These are phyloP conservation scores for Mucor saturninus DNA, from an alignment of 371 early-diverging fungal genomes.

Conservation along the genomic window DNA sequence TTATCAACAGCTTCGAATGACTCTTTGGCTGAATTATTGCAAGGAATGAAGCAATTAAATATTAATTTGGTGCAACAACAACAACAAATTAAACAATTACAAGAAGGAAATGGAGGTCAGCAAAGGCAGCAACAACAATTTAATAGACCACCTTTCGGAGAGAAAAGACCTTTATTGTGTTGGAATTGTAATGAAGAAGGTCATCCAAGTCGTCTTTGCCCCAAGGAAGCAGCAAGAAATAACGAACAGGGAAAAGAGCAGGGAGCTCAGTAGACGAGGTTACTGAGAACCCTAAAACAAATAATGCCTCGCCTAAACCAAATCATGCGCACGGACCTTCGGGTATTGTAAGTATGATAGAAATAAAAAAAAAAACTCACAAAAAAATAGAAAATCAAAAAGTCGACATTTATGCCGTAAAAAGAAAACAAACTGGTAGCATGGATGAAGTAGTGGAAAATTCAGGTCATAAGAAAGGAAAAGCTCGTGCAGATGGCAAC, in stretches of 20 bases:
- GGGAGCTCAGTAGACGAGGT: slow-evolving; percentile 14
- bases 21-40: too few relatives aligned
- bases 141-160: too few relatives aligned
- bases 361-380: background rate
- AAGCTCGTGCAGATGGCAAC: too few relatives aligned
- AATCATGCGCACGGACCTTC: too few relatives aligned
- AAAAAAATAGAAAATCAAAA: background rate
- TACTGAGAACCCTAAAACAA: slow-evolving; percentile 8
- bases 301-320: background rate
- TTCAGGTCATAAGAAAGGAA: too few relatives aligned
- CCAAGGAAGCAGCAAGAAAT: background rate
- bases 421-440: background rate
- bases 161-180: too few relatives aligned
- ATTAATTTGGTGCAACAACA: background rate
- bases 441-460: background rate
- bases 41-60: too few relatives aligned
- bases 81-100: background rate
- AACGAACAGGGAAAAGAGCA: slow-evolving; percentile 4
- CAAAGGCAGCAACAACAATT: too few relatives aligned
- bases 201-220: too few relatives aligned
- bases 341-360: too few relatives aligned
- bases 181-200: background rate
- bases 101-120: background rate
- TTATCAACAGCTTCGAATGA: too few relatives aligned
- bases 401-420: background rate